Evolutionary conservation across 352 stramenopile genomes (phyloP), one percentile per base, ranked within the genome.

Genomic region (Phytophthora vignae): DNA sequence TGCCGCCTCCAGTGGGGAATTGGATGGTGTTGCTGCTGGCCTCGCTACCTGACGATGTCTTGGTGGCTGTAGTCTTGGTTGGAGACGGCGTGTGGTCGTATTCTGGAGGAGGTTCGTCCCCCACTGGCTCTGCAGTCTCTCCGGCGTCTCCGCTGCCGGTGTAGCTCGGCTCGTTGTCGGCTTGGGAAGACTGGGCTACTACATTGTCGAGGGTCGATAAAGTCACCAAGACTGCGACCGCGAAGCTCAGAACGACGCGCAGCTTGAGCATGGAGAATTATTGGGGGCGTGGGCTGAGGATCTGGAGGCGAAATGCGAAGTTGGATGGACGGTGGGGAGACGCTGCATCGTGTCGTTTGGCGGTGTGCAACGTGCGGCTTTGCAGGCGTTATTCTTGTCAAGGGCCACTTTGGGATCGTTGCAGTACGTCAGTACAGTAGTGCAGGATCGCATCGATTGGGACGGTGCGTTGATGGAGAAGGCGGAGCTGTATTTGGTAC

Each of bases 261-360:
- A 73, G 22, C 52, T 64, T 73, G 58, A 68, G 31, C 66, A 73
- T 73, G 57, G 11, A 49, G 40, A 49, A 6, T 49, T 49, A 4
- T 15, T 60, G n/a, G 17, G 12, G 22, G 44, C 22, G 22, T 46
- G 22, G 8, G 31, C 15, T 57, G 38, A 31, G 57, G 48, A 65
- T 71, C 44, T 57, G 25, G 14, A 57, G 21, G 55, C 49, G 36
- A 71, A 64, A 54, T 64, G 44, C 11, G 44, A 33, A 48, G 65
- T 67, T 19, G 22, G 19, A 57, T 57, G 36, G 17, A 58, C 57
- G 56, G 65, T 17, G 57, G 0, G 2, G 29, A 67, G 22, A 1
- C 8, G 22, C 46, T 53, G 50, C 11, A 65, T 6, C 44, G 55
- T 64, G 57, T 31, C 67, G 40, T 63, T 74, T 74, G 52, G 31